Evolutionary conservation across 805 yeast species (phyloP), one percentile per base, ranked within the genome.

Genomic region (Dipodascus geniculatus): DNA sequence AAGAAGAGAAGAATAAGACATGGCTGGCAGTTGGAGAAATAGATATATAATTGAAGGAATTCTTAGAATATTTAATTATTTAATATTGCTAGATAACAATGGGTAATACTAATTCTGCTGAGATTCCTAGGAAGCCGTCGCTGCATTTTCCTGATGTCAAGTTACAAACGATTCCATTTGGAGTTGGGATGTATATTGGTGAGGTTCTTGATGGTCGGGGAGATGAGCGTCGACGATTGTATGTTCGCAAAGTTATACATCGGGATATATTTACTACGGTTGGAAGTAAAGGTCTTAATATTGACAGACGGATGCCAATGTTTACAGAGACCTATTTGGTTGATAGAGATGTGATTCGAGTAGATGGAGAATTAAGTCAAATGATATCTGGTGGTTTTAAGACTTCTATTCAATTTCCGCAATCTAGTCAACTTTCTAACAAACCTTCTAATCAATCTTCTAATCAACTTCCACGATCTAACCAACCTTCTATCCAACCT

Each of bases 181-280:
- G 44, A 6, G 19, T 38, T 3, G 19, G 44, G 8, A 4, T 38
- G 4, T 38, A n/a, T 38, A 16, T 38, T 38, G 44, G 44, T 16
- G 44, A 38, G 6, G 4, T 38, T 14, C 17, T 38, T 11, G 44
- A 38, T 17, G 24, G 49, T 20, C 4, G 19, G n/a, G 49, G 49
- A 22, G n/a, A 19, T 20, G 23, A 54, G 23, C 42, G 48, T 17
- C 55, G 48, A n/a, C 42, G 48, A 9, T 31, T 52, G 1, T 51
- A 51, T 22, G 52, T 61, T 2, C 52, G 63, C 11, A 55, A 56
- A 51, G 58, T 52, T 48, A 58, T 61, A 33, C 65, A 61, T 49
- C 54, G 65, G 6, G 65, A 61, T 48, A 60, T 61, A 19, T 61
- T 61, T 55, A 61, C 65, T 1, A 58, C 61, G n/a, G 55, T 56